These are phyloP conservation scores for Lathyrus sativus DNA, from an alignment of 306 rosid species.

Conservation along the genomic window DNA sequence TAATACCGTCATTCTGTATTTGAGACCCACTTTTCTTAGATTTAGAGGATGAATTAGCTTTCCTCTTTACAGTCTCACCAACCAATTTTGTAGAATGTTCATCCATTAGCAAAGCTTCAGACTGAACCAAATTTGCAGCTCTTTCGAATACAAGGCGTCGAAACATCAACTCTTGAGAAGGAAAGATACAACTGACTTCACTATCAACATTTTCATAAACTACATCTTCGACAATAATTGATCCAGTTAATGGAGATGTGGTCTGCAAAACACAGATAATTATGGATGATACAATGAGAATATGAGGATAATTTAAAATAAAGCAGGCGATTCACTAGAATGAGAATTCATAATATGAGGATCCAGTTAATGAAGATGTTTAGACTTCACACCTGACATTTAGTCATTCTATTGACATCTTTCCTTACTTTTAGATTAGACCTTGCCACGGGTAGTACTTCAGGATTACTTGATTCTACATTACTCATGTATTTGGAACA, in stretches of 20 bases:
- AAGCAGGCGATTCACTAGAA: constrained; percentile 4
- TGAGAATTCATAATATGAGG: constrained; percentile 9
- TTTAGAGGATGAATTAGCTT: constrained; percentile 59
- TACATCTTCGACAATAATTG: constrained; percentile 83
- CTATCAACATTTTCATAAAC: constrained; percentile 68
- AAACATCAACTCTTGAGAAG: constrained; percentile 68
- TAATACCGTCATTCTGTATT: constrained; percentile 54
- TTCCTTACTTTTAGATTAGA: constrained; percentile 13
- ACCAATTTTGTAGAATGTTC: constrained; percentile 46
- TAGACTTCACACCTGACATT: neutral
- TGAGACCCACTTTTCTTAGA: constrained; percentile 62
- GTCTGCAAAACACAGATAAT: constrained; percentile 57
- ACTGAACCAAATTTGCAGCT: constrained; percentile 87
- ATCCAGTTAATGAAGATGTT: no score
- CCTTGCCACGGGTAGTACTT: neutral
- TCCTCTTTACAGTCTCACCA: constrained; percentile 57
- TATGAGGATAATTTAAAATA: constrained; percentile 28
- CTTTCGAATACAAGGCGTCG: constrained; percentile 93
- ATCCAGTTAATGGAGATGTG: constrained; percentile 79
- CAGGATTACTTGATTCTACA: neutral
- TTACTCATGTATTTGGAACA: neutral
- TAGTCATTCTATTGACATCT: constrained; percentile 5
- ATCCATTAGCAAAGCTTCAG: constrained; percentile 75
- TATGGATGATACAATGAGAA: constrained; percentile 34
- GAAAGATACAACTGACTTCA: constrained; percentile 59